A percentile compares a stretch with the other conserved stretches of the same genome.
Evolutionary conservation across 768 basidiomycete genomes (phyloP).

Genomic region (Aureoboletus auriporus): DNA sequence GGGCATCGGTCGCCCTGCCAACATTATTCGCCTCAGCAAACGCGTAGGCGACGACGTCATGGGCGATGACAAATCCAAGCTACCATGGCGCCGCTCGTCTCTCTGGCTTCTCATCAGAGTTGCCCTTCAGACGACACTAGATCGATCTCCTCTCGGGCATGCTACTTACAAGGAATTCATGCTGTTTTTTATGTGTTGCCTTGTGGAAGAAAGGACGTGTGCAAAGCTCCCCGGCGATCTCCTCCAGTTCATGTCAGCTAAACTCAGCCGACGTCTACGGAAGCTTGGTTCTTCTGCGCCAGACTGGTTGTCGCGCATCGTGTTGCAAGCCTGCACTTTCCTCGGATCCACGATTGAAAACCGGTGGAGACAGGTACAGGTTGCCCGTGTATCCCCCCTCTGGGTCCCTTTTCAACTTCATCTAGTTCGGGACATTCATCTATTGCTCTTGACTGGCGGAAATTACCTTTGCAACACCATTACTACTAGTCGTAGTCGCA

Average conservation of each 20-base stretch:
- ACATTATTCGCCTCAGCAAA: no score
- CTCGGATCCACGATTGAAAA: constrained; percentile 20
- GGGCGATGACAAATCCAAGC: constrained; percentile 5
- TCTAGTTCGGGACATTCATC: constrained; percentile 25
- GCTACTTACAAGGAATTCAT: no score
- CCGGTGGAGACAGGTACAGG: constrained; percentile 33
- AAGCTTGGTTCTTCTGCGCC: constrained; percentile 6
- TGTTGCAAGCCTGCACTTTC: constrained; percentile 29
- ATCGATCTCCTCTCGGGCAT: no score
- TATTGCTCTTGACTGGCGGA: constrained; percentile 30
- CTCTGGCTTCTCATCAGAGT: constrained; percentile 29
- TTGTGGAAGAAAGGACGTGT: constrained; percentile 20
- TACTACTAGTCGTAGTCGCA: not conserved
- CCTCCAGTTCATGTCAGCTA: constrained; percentile 26
- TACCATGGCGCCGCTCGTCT: constrained; percentile 35
- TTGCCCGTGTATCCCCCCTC: constrained; percentile 10
- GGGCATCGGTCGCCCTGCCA: not conserved
- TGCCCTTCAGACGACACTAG: no score
- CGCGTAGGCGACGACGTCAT: constrained; percentile 23
- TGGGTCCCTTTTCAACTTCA: constrained; percentile 31
- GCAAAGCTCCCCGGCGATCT: constrained; percentile 20
- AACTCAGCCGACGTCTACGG: constrained; percentile 19
- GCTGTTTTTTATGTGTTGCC: constrained; percentile 1
- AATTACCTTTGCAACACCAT: constrained; percentile 23
- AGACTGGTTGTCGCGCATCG: constrained; percentile 35